These are phyloP conservation scores for Mangifera indica DNA, from an alignment of 345 rosid genomes.

Conservation along the genomic window DNA sequence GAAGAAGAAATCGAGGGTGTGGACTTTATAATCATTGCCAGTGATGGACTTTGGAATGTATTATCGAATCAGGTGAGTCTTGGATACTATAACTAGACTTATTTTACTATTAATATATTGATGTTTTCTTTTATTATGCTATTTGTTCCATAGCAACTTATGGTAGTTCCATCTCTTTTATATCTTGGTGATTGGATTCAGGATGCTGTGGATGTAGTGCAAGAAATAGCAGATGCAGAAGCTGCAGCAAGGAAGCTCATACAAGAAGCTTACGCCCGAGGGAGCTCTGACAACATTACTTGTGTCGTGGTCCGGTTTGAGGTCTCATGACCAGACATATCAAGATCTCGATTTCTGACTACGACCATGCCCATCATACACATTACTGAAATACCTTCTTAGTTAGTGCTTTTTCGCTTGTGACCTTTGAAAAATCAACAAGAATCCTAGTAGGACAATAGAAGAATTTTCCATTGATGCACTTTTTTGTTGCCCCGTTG, in stretches of 20 bases:
- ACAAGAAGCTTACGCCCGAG: conserved; percentile 43
- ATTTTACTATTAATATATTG: not conserved
- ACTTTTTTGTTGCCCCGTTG: not conserved
- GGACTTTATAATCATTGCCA: conserved; percentile 55
- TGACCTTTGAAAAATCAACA: not conserved
- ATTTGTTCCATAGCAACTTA: not conserved
- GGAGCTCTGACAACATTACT: conserved; percentile 57
- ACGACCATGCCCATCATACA: not conserved
- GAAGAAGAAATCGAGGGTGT: conserved; percentile 50
- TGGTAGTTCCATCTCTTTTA: not conserved
- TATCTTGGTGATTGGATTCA: conserved; percentile 16
- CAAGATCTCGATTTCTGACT: not conserved
- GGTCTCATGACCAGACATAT: conserved; percentile 16
- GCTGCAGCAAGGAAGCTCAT: conserved; percentile 44
- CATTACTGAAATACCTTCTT: not conserved
- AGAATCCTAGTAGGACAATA: not conserved
- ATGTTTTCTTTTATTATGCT: not conserved
- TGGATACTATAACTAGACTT: not conserved
- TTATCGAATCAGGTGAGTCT: conserved; percentile 46
- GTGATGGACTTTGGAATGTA: conserved; percentile 69
- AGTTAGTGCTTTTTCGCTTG: not conserved
- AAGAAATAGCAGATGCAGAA: conserved; percentile 40
- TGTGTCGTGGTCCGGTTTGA: conserved; percentile 45
- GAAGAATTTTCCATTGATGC: conserved; percentile 5
- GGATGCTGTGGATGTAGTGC: conserved; percentile 47